Base-by-base conservation (phyloP, 1,139 yeast genomes). In the Spathaspora sp. region DNA sequence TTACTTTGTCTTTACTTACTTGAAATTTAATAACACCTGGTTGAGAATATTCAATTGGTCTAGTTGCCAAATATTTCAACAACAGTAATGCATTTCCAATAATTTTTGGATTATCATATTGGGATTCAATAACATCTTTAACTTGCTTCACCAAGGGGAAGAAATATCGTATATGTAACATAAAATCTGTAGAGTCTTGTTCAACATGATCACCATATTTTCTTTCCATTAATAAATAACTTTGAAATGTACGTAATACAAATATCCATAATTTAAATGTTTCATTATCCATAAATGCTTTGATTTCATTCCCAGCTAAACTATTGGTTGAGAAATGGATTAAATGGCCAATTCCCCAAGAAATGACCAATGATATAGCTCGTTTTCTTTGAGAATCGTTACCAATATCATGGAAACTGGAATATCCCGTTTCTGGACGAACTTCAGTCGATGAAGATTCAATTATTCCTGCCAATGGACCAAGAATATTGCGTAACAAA, bases 171-270 rank as follows among this genome's bases (percentile, higher is more conserved):
- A 71, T 60, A 56, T 79, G 83, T 6, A 74, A 63, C n/a, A 69
- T 68, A 56, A 72, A 82, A 49, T 75, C 76, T 39, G 68, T 65
- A 37, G 71, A 66, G 56, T 85, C 89, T 43, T 69, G 69, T 46
- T 79, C 78, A 17, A 85, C 87, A 64, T 86, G 93, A 7, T 82
- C 86, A 13, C 90, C 93, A 42, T 71, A 72, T 53, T 83, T 83
- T 49, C 89, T 72, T 44, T 62, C 67, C 34, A 84, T 63, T 18
- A 76, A 69, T 72, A 80, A 78, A 41, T 77, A 78, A 13, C 83
- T 82, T 56, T 85, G 87, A 56, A 82, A 84, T 15, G 70, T 59
- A 47, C 78, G 67, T 27, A 81, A 65, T 20, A 80, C 63, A 4
- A 72, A 58, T 7, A 78, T 56, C 2, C 80, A 51, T 38, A 74